Evolutionary conservation across 2,329 filamentous ascomycete genomes (phyloP).

Genomic region (Diaporthe ampelina): DNA sequence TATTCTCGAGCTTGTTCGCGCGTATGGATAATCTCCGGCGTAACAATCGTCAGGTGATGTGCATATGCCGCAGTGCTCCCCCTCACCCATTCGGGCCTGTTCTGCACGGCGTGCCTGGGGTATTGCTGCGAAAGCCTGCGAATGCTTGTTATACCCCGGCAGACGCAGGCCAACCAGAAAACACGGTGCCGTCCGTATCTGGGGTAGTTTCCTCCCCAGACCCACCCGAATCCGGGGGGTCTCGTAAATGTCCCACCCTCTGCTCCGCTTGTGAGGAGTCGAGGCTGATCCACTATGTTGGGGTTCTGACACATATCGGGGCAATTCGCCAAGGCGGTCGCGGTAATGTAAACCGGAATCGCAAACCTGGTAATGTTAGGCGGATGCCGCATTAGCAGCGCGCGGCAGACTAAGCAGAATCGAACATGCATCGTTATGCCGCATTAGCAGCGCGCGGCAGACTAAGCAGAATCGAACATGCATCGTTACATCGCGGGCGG

Average conservation of each 20-base stretch:
- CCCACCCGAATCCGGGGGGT: conserved; percentile 19
- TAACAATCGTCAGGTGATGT: conserved; percentile 24
- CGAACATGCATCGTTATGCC: not conserved
- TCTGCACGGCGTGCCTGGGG: conserved; percentile 6
- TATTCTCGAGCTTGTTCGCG: not conserved
- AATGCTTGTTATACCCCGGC: conserved; percentile 4
- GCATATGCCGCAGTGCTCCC: conserved; percentile 12
- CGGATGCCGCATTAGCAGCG: not conserved
- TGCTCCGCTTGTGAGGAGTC: conserved; percentile 18
- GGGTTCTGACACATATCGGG: conserved; percentile 24
- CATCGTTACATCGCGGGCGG: conserved; percentile 21
- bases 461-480: not conserved
- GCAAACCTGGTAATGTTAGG: conserved; percentile 6
- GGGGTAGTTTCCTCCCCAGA: conserved; percentile 26
- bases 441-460: not conserved
- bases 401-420: not conserved
- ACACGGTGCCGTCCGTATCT: not conserved
- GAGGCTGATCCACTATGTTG: conserved; percentile 21
- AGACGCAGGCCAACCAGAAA: conserved; percentile 10
- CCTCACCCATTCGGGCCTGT: conserved; percentile 31
- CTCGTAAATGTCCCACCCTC: conserved; percentile 4
- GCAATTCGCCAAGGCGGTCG: not conserved
- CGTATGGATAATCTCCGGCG: conserved; percentile 9
- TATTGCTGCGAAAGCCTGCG: not conserved
- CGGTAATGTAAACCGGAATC: conserved; percentile 26